Evolutionary conservation across 169 alveolate genomes (phyloP), one percentile per base, ranked within the genome.

Genomic region (Plasmodium billcollinsi): DNA sequence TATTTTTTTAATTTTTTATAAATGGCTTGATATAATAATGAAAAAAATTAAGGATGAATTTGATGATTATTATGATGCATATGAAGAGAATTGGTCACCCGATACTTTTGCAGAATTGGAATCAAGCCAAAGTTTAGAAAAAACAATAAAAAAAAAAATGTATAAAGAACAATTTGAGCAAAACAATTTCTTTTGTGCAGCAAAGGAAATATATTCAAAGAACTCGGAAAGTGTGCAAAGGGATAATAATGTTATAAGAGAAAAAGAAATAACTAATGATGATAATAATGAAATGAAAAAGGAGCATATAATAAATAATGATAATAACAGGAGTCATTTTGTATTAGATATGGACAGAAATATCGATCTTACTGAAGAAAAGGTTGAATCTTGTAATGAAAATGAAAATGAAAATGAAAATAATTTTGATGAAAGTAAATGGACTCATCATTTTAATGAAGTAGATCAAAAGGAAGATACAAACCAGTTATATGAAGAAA

Each of bases 31-130:
- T 47, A 2, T 14, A 49, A 39, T n/a, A 63, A 78, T 78, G 89
- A 39, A 59, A 78, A 78, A 65, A 26, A 50, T 50, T 43, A 78
- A 54, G 6, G 89, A 65, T 3, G 78, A 65, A 45, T 78, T 67
- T 21, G 89, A 78, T 58, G 89, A 78, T 73, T 78, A 78, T 66
- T 78, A 78, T 70, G 89, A 78, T 21, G 76, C 54, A n/a, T 59
- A 67, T 54, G 76, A 78, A 49, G 89, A 78, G 29, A 78, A 66
- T 43, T 78, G 89, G 89, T 65, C 89, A 26, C 62, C 47, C 29
- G 89, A 78, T 39, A 78, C 89, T 26, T 78, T 78, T 58, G 89
- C 54, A 11, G 89, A 78, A 24, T 61, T 78, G 39, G 80, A 78
- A 78, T 78, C 50, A 49, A 78, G 78, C 3, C 78, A 78, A 29